Evolutionary conservation across 2,329 filamentous ascomycete genomes (phyloP).

Genomic region (Xylaria sp.): DNA sequence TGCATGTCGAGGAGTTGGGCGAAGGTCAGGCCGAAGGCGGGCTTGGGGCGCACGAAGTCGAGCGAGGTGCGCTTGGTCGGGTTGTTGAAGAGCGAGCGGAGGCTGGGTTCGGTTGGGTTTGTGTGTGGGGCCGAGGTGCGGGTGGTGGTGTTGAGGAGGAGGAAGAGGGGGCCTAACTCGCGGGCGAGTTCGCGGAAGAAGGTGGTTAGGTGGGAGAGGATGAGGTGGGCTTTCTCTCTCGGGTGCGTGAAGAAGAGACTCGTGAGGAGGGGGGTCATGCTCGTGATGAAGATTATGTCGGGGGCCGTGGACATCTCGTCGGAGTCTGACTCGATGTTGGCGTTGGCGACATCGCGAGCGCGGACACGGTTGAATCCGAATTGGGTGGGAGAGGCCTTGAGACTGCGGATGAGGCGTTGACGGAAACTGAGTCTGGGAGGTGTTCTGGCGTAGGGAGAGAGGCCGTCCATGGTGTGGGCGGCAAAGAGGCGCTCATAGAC

Average conservation of each 20-base stretch:
- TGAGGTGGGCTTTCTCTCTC: constrained; percentile 43
- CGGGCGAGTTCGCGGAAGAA: constrained; percentile 44
- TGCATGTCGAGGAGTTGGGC: constrained; percentile 51
- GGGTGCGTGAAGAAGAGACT: constrained; percentile 47
- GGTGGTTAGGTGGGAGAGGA: constrained; percentile 43
- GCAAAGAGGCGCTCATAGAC: too few relatives aligned
- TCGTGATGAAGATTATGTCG: constrained; percentile 50
- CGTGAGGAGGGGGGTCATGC: constrained; percentile 48
- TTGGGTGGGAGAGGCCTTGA: background rate
- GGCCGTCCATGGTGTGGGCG: too few relatives aligned
- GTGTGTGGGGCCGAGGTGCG: background rate
- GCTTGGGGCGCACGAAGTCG: constrained; percentile 37
- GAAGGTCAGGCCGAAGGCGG: constrained; percentile 51
- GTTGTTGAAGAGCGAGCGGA: constrained; percentile 47
- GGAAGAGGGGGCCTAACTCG: constrained; percentile 42
- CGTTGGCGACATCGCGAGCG: background rate
- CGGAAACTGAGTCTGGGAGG: too few relatives aligned
- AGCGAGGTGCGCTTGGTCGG: constrained; percentile 18
- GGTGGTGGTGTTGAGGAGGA: constrained; percentile 51
- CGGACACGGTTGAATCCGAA: too few relatives aligned
- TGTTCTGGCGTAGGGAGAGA: too few relatives aligned
- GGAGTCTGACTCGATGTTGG: background rate
- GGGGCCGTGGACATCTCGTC: constrained; percentile 26
- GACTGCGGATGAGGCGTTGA: background rate
- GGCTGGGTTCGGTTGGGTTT: constrained; percentile 37